These are phyloP conservation scores for Aspergillus calidoustus DNA, from an alignment of 2,329 filamentous ascomycete species.

Conservation along the genomic window DNA sequence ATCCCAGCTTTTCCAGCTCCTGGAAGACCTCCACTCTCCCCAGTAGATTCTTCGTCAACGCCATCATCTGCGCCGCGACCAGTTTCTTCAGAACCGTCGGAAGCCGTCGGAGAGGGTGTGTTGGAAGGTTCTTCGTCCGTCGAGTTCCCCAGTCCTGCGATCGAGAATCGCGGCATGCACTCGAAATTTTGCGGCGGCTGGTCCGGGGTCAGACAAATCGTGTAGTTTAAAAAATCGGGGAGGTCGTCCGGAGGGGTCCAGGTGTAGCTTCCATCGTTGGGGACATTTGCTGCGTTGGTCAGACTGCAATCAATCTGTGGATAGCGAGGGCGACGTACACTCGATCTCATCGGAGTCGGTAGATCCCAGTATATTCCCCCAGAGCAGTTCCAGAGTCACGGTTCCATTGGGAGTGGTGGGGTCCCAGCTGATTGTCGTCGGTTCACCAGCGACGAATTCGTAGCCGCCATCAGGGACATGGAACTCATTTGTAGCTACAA, in stretches of 20 bases:
- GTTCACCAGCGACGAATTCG: conserved; percentile 2
- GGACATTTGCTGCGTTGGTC: not conserved
- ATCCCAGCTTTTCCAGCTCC: not conserved
- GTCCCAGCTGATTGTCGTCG: conserved; percentile 1
- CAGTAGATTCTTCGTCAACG: not conserved
- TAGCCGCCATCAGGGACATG: not conserved
- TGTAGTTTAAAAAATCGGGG: not conserved
- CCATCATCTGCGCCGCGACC: not conserved
- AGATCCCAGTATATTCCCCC: not conserved
- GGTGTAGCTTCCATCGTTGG: not conserved
- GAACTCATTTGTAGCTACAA: not conserved
- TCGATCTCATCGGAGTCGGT: not conserved
- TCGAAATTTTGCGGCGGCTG: not conserved
- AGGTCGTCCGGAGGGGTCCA: not conserved
- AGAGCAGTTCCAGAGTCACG: conserved; percentile 1
- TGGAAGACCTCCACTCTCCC: not conserved
- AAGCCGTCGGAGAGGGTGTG: not conserved
- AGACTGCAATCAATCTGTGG: no score
- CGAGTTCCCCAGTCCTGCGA: not conserved
- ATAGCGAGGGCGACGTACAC: not conserved
- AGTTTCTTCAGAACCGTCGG: not conserved
- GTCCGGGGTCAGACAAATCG: not conserved
- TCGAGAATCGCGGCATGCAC: not conserved
- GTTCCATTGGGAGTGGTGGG: not conserved
- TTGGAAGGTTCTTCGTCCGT: not conserved